Evolutionary conservation across 1,284 basidiomycete species (phyloP).

Genomic region (Pseudozyma sp.): DNA sequence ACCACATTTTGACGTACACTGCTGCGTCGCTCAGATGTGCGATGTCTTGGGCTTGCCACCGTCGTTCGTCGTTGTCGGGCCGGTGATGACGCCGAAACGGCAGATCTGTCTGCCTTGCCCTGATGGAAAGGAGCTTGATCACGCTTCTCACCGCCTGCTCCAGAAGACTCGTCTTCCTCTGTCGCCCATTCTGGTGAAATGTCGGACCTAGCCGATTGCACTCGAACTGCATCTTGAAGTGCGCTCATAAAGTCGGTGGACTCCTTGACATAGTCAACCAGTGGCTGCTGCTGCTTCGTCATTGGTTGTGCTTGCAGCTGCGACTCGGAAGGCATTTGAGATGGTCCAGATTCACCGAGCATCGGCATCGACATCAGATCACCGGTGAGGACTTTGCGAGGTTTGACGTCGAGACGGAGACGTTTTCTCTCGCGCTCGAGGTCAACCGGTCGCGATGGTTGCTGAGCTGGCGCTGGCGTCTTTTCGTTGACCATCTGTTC

Average conservation of each 20-base stretch:
- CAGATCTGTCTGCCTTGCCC: conserved; percentile 14
- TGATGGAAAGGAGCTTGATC: conserved; percentile 28
- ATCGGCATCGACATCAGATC: conserved; percentile 45
- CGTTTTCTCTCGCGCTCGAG: conserved; percentile 54
- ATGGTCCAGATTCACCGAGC: conserved; percentile 14
- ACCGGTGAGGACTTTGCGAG: conserved; percentile 40
- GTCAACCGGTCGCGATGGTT: conserved; percentile 22
- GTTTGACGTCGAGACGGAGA: conserved; percentile 45
- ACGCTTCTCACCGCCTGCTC: conserved; percentile 1
- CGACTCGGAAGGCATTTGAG: background rate
- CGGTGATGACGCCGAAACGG: conserved; percentile 15
- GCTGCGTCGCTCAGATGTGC: conserved; percentile 2
- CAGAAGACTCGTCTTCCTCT: conserved; percentile 38
- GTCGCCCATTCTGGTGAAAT: conserved; percentile 40
- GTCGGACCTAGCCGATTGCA: conserved; percentile 9
- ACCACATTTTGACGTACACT: conserved; percentile 16
- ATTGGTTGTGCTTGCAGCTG: background rate
- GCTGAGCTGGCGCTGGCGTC: conserved; percentile 19
- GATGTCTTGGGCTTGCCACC: background rate
- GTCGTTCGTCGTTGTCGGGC: conserved; percentile 11
- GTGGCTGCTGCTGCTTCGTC: conserved; percentile 9
- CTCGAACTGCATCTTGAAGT: conserved; percentile 35
- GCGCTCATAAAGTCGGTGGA: conserved; percentile 41
- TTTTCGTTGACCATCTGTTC: conserved; percentile 57
- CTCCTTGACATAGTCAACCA: conserved; percentile 48